phyloP scores from a whole-genome alignment of 768 basidiomycete species.

The Omphalotus guepiniiformis region DNA sequence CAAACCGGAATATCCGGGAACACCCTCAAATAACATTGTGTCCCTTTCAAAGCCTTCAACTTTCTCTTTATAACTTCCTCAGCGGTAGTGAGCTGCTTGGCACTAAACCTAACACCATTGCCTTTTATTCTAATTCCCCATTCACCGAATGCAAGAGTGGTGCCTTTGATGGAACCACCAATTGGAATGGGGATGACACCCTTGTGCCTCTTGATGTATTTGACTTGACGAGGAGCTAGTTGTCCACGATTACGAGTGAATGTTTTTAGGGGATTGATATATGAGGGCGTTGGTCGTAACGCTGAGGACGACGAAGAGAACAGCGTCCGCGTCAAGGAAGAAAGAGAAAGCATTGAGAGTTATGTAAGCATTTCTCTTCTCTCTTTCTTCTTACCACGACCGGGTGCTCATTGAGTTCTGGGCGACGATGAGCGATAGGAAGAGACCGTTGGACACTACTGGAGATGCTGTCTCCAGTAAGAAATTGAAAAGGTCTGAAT shows the following conservation, averaged over 20 bases:
- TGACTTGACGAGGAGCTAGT: conserved; percentile 80
- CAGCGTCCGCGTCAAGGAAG: conserved; percentile 11
- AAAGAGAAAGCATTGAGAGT: conserved; percentile 12
- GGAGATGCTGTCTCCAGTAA: conserved; percentile 46
- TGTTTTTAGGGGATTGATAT: conserved; percentile 27
- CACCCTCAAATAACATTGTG: conserved; percentile 80
- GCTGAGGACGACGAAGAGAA: conserved; percentile 7
- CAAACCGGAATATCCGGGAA: conserved; percentile 98
- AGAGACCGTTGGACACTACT: conserved; percentile 55
- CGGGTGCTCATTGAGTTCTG: conserved; percentile 5
- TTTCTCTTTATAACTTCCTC: conserved; percentile 88
- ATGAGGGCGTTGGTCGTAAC: conserved; percentile 12
- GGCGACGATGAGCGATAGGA: conserved; percentile 59
- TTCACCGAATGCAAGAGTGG: conserved; percentile 86
- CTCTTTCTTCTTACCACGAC: conserved; percentile 9
- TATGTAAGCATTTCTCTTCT: conserved; percentile 4
- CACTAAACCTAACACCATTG: conserved; percentile 74
- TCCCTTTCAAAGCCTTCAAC: conserved; percentile 85
- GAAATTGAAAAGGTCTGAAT: conserved; percentile 63
- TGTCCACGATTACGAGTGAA: conserved; percentile 49
- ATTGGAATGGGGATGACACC: conserved; percentile 80
- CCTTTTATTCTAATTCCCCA: conserved; percentile 90
- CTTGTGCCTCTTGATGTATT: conserved; percentile 87
- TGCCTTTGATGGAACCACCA: conserved; percentile 91
- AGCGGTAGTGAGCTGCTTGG: conserved; percentile 84